These are phyloP conservation scores for Fusarium euwallaceae DNA, from an alignment of 2,329 filamentous ascomycete species.

Conservation along the genomic window DNA sequence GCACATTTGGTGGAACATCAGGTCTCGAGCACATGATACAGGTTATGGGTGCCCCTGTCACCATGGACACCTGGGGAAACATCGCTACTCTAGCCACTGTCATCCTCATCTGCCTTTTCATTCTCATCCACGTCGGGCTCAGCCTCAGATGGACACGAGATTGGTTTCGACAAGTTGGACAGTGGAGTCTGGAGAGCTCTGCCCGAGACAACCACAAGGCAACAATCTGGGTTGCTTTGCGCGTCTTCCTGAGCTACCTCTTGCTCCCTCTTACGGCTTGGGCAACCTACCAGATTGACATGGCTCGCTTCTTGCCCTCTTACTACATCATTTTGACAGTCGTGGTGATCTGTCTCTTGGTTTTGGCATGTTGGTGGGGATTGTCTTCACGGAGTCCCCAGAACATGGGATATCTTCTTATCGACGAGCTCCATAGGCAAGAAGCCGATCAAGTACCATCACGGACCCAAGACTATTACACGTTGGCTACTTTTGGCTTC, in stretches of 20 bases:
- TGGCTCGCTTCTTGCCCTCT: conserved; percentile 24
- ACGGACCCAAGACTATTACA: conserved; percentile 64
- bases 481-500: conserved; percentile 29
- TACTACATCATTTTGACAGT: conserved; percentile 53
- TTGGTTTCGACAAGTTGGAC: conserved; percentile 53
- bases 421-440: conserved; percentile 74
- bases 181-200: conserved; percentile 24
- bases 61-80: conserved; percentile 75
- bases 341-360: conserved; percentile 38
- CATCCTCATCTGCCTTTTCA: conserved; percentile 69
- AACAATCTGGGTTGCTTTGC: conserved; percentile 64
- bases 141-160: conserved; percentile 54
- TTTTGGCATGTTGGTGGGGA: conserved; percentile 48
- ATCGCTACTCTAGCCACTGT: conserved; percentile 75
- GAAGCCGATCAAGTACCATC: conserved; percentile 58
- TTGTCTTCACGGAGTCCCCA: conserved; percentile 36
- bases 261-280: conserved; percentile 78
- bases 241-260: conserved; percentile 82
- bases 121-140: conserved; percentile 61
- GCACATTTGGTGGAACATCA: conserved; percentile 65
- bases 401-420: conserved; percentile 48
- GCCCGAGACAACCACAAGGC: conserved; percentile 55
- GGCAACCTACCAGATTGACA: conserved; percentile 77
- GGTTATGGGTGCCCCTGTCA: conserved; percentile 73
- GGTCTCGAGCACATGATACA: conserved; percentile 78